phyloP scores from a whole-genome alignment of 1,139 yeast species.

The Blastobotrys proliferans region DNA sequence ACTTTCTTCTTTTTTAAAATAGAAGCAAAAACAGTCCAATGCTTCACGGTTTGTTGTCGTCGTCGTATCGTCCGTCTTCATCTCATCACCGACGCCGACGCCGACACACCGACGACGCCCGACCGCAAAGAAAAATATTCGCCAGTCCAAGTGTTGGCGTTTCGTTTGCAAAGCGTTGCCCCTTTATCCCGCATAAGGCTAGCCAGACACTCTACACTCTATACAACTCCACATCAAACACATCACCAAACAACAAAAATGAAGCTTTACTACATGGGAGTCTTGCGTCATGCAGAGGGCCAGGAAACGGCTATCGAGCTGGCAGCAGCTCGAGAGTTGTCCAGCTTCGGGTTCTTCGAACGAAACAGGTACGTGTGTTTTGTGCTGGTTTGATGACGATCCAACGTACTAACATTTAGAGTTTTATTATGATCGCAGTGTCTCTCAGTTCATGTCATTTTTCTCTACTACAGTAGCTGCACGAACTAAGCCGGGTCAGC shows the following conservation, averaged over 20 bases:
- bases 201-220: neutral
- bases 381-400: neutral
- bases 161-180: neutral
- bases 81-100: too few species aligned
- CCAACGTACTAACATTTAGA: neutral
- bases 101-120: too few species aligned
- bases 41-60: too few species aligned
- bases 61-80: too few species aligned
- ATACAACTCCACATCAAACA: neutral
- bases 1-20: too few species aligned
- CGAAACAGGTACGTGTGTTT: slow-evolving; percentile 48
- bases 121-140: too few species aligned
- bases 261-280: slow-evolving; percentile 90
- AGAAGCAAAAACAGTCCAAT: too few species aligned
- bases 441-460: slow-evolving; percentile 83
- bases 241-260: slow-evolving; percentile 42
- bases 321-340: slow-evolving; percentile 73
- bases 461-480: slow-evolving; percentile 87
- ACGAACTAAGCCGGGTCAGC: slow-evolving; percentile 82
- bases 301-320: slow-evolving; percentile 66
- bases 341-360: slow-evolving; percentile 85
- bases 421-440: slow-evolving; percentile 21
- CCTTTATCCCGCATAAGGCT: too few species aligned
- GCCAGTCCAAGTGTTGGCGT: too few species aligned
- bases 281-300: slow-evolving; percentile 52